A percentile compares a stretch with the other conserved stretches of the same genome.
Evolutionary conservation across 2,329 filamentous ascomycete genomes (phyloP).

Genomic region (Ophidiomyces ophidiicola): DNA sequence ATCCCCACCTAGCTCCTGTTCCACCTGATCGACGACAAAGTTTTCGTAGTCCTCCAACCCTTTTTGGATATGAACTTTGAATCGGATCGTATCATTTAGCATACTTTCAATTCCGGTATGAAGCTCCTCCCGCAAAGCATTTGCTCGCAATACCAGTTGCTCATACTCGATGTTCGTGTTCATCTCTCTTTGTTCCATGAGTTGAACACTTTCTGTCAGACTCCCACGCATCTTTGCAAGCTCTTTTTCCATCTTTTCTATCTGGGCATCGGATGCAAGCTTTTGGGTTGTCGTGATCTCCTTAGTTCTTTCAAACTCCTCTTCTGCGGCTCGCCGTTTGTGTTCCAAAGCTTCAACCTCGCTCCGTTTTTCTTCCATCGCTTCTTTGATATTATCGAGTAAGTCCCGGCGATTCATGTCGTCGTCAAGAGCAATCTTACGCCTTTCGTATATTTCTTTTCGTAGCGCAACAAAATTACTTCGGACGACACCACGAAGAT

Average conservation of each 20-base stretch:
- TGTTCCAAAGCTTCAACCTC: conserved; percentile 90
- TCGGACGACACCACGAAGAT: conserved; percentile 73
- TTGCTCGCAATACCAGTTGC: conserved; percentile 73
- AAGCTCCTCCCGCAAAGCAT: conserved; percentile 83
- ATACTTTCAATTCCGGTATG: conserved; percentile 94
- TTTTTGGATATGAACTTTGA: conserved; percentile 95
- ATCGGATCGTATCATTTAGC: conserved; percentile 93
- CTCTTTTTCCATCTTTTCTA: conserved; percentile 98
- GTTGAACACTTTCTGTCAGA: conserved; percentile 71
- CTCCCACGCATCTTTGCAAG: conserved; percentile 81
- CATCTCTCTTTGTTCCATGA: conserved; percentile 92
- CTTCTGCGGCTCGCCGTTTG: conserved; percentile 72
- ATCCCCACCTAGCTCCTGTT: conserved; percentile 63
- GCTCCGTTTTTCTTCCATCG: conserved; percentile 85
- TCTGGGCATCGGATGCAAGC: conserved; percentile 77
- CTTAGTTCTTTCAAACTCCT: conserved; percentile 88
- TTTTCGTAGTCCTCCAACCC: conserved; percentile 86
- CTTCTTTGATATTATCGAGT: conserved; percentile 88
- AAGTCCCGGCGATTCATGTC: conserved; percentile 93
- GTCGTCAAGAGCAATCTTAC: conserved; percentile 67
- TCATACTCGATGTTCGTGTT: conserved; percentile 95
- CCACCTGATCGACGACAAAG: conserved; percentile 87
- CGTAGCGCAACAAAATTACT: conserved; percentile 63
- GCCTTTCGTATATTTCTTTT: conserved; percentile 84
- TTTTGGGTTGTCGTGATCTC: conserved; percentile 80